Base-by-base conservation (phyloP, 352 stramenopile genomes). In the Pilasporangium apinafurcum region DNA sequence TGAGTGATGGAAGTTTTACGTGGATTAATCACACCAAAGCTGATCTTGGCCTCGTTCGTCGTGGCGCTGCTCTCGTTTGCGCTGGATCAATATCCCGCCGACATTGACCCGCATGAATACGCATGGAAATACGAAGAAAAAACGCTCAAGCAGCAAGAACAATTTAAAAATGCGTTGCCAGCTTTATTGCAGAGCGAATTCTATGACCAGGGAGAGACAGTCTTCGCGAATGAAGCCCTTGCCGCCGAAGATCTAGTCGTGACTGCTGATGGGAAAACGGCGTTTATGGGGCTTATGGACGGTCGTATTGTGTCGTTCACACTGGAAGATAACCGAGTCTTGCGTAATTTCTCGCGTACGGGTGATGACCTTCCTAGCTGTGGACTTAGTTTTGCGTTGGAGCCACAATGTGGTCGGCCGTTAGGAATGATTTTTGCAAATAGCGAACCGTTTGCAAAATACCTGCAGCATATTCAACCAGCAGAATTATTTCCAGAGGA, bases 21-120 rank as follows among this genome's bases (percentile, higher is more conserved):
- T 37, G 57, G 60, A 38, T 61, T 79, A 43, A 27, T 84, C 26
- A 71, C 71, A 22, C 63, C 59, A 25, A 64, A 59, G 37, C 44
- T 84, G 38, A 57, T 83, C 13, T 54, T 68, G n/a, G 43, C 59
- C 33, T 65, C 59, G 42, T 63, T 83, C 34, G 53, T 72, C 39
- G 59, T 72, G 16, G 75, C 72, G 52, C 58, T 84, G 12, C 34
- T 84, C 32, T 81, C 71, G 40, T 68, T 64, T 0, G 58, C 59
- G 2, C 36, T 84, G 26, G 71, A 82, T 48, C 66, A 80, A 16
- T 60, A 67, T 47, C 62, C 63, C 12, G 53, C 55, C 13, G 48
- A 68, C 13, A 61, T 71, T 37, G 62, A 68, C 1, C 68, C 62
- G 2, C 40, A 67, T 21, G 53, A 57, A 34, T 35, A 73, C 5